These are phyloP conservation scores for Talaromyces ruber DNA, from an alignment of 495 filamentous ascomycete species.

Conservation along the genomic window DNA sequence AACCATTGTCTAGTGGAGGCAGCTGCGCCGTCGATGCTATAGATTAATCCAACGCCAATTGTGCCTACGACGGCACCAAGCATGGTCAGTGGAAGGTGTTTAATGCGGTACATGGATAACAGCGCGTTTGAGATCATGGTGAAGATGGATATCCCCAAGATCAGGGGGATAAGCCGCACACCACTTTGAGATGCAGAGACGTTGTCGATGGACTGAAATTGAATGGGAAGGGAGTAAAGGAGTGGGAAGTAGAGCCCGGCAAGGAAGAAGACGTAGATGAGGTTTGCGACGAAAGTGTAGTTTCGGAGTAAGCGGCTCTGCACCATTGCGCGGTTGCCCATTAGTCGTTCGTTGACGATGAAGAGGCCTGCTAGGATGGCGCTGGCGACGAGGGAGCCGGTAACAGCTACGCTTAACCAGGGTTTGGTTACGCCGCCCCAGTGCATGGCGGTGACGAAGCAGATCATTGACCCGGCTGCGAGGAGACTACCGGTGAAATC, in stretches of 20 bases:
- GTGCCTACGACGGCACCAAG: slow-evolving; percentile 39
- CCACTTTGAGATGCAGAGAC: slow-evolving; percentile 37
- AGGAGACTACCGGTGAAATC: slow-evolving; percentile 24
- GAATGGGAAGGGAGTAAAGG: slow-evolving; percentile 35
- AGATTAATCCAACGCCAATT: slow-evolving; percentile 58
- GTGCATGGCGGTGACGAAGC: slow-evolving; percentile 32
- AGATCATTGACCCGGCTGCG: slow-evolving; percentile 25
- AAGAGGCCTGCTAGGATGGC: slow-evolving; percentile 20
- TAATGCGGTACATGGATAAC: slow-evolving; percentile 47
- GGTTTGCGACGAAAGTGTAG: slow-evolving; percentile 37
- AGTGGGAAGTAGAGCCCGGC: slow-evolving; percentile 48
- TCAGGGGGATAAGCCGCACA: slow-evolving; percentile 42
- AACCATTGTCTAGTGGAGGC: slow-evolving; percentile 43
- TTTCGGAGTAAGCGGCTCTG: slow-evolving; percentile 25
- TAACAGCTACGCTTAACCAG: slow-evolving; percentile 24
- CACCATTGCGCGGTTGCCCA: slow-evolving; percentile 20
- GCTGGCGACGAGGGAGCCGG: slow-evolving; percentile 23
- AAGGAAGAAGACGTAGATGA: slow-evolving; percentile 47
- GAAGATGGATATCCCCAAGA: slow-evolving; percentile 27
- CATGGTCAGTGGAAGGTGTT: slow-evolving; percentile 61
- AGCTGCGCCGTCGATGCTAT: slow-evolving; percentile 34
- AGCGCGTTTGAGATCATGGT: slow-evolving; percentile 35
- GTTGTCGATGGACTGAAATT: slow-evolving; percentile 48
- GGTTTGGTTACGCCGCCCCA: slow-evolving; percentile 31
- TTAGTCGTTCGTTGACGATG: slow-evolving; percentile 12